Evolutionary conservation across 176 grass and related monocot species (phyloP).

Genomic region (Carex scoparia): DNA sequence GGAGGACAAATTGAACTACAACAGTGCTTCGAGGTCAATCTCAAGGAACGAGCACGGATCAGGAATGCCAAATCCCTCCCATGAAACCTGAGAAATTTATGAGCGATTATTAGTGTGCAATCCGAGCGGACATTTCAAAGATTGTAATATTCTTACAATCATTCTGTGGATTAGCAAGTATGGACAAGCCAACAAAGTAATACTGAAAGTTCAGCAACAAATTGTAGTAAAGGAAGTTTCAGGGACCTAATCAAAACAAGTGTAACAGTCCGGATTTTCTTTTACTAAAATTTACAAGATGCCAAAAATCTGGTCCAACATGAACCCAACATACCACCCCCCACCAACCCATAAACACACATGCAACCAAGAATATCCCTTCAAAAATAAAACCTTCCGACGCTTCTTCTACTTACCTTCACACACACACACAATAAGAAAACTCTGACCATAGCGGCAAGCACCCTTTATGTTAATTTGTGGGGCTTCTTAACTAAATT

Average conservation of each 20-base stretch:
- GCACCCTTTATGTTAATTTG: background rate
- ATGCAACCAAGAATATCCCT: background rate
- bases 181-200: background rate
- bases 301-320: background rate
- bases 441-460: background rate
- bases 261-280: background rate
- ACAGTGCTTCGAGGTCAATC: constrained; percentile 66
- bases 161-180: background rate
- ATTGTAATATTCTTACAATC: background rate
- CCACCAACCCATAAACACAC: background rate
- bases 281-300: background rate
- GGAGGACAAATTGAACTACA: constrained; percentile 33
- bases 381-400: background rate
- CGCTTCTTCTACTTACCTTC: background rate
- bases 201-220: background rate
- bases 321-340: background rate
- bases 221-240: background rate
- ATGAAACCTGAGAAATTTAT: constrained; percentile 47
- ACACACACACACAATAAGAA: background rate
- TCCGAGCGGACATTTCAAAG: background rate
- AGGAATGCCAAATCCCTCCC: constrained; percentile 74
- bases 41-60: constrained; percentile 87
- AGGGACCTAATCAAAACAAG: background rate
- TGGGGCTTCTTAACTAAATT: background rate
- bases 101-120: background rate